Evolutionary conservation across 1,284 basidiomycete genomes (phyloP).

Genomic region (Ceratobasidium sp.): DNA sequence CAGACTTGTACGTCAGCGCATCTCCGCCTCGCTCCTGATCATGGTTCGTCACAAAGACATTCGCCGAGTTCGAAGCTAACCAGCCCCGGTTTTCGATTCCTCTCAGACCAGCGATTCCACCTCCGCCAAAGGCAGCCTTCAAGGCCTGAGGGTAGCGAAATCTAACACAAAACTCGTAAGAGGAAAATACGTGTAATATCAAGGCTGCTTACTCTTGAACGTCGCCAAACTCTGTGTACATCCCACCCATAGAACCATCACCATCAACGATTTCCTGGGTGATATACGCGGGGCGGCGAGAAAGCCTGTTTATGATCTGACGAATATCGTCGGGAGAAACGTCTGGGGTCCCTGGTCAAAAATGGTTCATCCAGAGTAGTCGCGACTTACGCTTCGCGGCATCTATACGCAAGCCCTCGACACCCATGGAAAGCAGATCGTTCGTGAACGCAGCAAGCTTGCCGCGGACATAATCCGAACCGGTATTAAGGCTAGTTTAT

Average conservation of each 20-base stretch:
- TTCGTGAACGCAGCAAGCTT: constrained; percentile 41
- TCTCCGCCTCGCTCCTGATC: constrained; percentile 65
- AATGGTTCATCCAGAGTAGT: not conserved
- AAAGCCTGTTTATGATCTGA: constrained; percentile 61
- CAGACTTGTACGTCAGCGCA: constrained; percentile 64
- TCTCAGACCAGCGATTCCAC: constrained; percentile 60
- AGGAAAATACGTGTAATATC: not conserved
- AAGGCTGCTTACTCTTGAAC: constrained; percentile 63
- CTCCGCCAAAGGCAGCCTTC: constrained; percentile 58
- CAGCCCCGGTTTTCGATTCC: constrained; percentile 62
- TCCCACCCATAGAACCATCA: constrained; percentile 8
- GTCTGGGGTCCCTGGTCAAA: not conserved
- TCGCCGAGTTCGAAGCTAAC: constrained; percentile 59
- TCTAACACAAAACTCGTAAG: constrained; percentile 47
- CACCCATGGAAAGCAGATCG: constrained; percentile 27
- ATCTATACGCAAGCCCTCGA: constrained; percentile 54
- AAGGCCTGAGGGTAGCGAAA: constrained; percentile 67
- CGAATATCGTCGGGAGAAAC: constrained; percentile 49
- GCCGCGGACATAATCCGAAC: constrained; percentile 50
- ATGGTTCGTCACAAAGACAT: constrained; percentile 72
- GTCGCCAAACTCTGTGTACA: constrained; percentile 53
- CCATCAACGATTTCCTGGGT: constrained; percentile 15
- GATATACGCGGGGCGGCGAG: constrained; percentile 51
- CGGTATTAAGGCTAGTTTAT: constrained; percentile 20
- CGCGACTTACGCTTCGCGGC: constrained; percentile 59